Evolutionary conservation across 2,329 filamentous ascomycete species (phyloP).

Genomic region (Hansfordia pulvinata): DNA sequence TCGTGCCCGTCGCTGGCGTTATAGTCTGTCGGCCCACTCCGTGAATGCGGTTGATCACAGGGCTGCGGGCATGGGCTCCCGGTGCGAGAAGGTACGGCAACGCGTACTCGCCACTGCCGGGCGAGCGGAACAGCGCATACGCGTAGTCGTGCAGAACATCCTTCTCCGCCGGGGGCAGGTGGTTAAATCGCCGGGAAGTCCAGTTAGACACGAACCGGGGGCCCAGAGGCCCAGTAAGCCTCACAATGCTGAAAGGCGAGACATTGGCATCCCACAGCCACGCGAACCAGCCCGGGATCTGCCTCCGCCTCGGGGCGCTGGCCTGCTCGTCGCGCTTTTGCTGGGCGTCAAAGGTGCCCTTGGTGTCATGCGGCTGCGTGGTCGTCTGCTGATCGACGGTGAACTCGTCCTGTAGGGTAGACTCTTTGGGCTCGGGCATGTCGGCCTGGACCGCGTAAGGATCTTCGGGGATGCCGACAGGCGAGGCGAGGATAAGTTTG

Average conservation of each 20-base stretch:
- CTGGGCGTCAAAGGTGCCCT: conserved; percentile 26
- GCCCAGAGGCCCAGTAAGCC: conserved; percentile 77
- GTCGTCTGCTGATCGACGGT: conserved; percentile 52
- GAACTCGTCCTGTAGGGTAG: conserved; percentile 65
- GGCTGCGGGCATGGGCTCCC: conserved; percentile 79
- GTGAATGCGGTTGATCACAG: conserved; percentile 76
- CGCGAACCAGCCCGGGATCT: conserved; percentile 71
- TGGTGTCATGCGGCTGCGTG: conserved; percentile 9
- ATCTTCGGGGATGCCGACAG: conserved; percentile 88
- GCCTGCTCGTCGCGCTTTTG: conserved; percentile 12
- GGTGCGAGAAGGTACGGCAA: conserved; percentile 87
- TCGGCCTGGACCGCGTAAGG: conserved; percentile 74
- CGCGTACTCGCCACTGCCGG: conserved; percentile 87
- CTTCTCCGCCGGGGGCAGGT: conserved; percentile 68
- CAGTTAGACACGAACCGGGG: conserved; percentile 88
- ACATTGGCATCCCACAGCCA: conserved; percentile 97
- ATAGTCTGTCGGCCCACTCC: conserved; percentile 65
- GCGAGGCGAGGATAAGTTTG: conserved; percentile 89
- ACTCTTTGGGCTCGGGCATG: conserved; percentile 64
- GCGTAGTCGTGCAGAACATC: conserved; percentile 84
- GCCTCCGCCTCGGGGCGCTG: conserved; percentile 28
- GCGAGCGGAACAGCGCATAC: conserved; percentile 86
- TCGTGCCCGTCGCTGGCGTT: conserved; percentile 15
- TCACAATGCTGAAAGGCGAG: conserved; percentile 83
- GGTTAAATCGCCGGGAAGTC: conserved; percentile 85